These are phyloP conservation scores for Withania somnifera DNA, from an alignment of 305 asterid species.

Conservation along the genomic window DNA sequence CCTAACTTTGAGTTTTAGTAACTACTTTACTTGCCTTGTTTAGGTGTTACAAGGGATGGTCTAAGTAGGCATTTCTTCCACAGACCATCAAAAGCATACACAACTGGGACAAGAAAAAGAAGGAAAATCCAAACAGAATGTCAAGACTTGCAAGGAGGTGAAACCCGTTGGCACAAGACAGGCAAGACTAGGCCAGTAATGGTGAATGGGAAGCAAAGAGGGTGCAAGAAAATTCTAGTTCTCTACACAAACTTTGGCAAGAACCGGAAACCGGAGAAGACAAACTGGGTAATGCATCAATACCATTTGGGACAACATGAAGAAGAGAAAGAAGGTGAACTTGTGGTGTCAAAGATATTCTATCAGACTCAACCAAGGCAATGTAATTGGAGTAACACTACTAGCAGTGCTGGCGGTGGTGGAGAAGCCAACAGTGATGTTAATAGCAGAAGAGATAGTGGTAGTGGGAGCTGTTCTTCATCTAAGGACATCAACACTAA, in stretches of 20 bases:
- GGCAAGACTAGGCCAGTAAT: conserved; percentile 96
- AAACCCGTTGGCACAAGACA: conserved; percentile 99
- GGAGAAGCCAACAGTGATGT: conserved; percentile 18
- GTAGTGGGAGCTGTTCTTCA: conserved; percentile 41
- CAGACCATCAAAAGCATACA: conserved; percentile 95
- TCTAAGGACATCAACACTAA: conserved; percentile 31
- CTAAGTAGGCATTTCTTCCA: conserved; percentile 94
- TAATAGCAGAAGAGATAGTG: conserved; percentile 30
- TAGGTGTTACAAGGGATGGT: conserved; percentile 95
- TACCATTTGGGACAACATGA: conserved; percentile 91
- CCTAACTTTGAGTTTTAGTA: conserved; percentile 33
- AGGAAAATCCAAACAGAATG: conserved; percentile 90
- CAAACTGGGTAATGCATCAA: conserved; percentile 99
- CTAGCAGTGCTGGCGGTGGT: conserved; percentile 2
- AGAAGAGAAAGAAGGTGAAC: conserved; percentile 96
- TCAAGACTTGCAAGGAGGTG: conserved; percentile 74
- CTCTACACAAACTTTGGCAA: conserved; percentile 91
- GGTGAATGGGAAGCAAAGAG: conserved; percentile 82
- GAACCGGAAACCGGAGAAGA: conserved; percentile 88
- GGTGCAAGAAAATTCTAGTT: conserved; percentile 91
- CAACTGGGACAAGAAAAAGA: conserved; percentile 90
- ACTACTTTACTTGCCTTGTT: background rate
- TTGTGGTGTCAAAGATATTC: conserved; percentile 90
- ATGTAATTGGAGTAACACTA: conserved; percentile 49
- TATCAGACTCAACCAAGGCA: conserved; percentile 98